Evolutionary conservation across 805 yeast genomes (phyloP).

Genomic region (Metschnikowia reukaufii): DNA sequence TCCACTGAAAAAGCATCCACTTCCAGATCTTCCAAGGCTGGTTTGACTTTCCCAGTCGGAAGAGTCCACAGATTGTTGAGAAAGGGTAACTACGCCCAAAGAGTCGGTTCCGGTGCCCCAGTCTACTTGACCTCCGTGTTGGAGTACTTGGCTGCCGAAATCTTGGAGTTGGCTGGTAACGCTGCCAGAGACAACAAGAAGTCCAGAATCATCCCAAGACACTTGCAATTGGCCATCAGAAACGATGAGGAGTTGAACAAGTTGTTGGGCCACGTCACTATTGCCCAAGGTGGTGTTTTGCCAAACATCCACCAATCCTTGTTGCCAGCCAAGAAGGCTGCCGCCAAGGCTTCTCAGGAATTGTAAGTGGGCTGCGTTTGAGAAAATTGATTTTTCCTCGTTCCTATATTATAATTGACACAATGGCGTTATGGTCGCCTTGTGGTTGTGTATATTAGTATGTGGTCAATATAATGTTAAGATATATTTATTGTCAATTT

Average conservation of each 20-base stretch:
- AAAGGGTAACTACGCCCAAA: slow-evolving; percentile 52
- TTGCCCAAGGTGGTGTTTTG: slow-evolving; percentile 54
- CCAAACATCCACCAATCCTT: slow-evolving; percentile 51
- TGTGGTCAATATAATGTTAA: slow-evolving; percentile 26
- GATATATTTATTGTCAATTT: slow-evolving; percentile 12
- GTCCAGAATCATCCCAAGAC: slow-evolving; percentile 63
- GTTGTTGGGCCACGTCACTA: slow-evolving; percentile 62
- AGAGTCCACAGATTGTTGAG: slow-evolving; percentile 52
- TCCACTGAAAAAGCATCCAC: slow-evolving; percentile 49
- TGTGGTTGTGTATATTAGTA: slow-evolving; percentile 25
- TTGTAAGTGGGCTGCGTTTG: slow-evolving; percentile 21
- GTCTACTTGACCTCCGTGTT: slow-evolving; percentile 50
- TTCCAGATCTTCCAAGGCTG: slow-evolving; percentile 50
- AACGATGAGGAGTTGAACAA: slow-evolving; percentile 53
- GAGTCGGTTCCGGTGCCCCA: slow-evolving; percentile 55
- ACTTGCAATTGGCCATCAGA: slow-evolving; percentile 53
- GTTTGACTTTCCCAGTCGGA: slow-evolving; percentile 52
- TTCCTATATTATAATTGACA: slow-evolving; percentile 22
- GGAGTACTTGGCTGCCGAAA: slow-evolving; percentile 52
- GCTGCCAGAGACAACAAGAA: slow-evolving; percentile 80
- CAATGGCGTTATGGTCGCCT: slow-evolving; percentile 21
- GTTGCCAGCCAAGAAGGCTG: slow-evolving; percentile 36
- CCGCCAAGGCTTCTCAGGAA: slow-evolving; percentile 26
- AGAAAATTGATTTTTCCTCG: slow-evolving; percentile 23
- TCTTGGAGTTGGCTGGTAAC: slow-evolving; percentile 52